Percentiles rank a stretch among this genome's conserved stretches.
Evolutionary conservation across 768 basidiomycete species (phyloP).

Genomic region (Infundibulicybe gibba): DNA sequence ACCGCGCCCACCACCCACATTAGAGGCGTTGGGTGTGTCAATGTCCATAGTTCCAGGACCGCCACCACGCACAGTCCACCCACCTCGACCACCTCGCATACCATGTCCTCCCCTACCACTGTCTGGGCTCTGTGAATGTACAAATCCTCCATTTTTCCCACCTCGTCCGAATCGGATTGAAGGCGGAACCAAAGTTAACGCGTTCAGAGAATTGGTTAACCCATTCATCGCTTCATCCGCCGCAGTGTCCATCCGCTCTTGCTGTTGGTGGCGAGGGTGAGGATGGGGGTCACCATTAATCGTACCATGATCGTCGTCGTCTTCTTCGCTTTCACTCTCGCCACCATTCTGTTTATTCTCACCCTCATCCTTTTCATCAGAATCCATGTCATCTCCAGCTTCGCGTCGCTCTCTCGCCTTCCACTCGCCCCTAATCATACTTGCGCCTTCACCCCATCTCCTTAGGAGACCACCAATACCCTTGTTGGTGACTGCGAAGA

Average conservation of each 20-base stretch:
- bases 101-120: slow-evolving; percentile 2
- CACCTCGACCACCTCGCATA: slow-evolving; percentile 7
- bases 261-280: slow-evolving; percentile 14
- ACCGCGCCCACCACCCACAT: background rate
- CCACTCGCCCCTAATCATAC: slow-evolving; percentile 74
- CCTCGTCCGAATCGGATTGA: slow-evolving; percentile 76
- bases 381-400: slow-evolving; percentile 16
- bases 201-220: slow-evolving; percentile 41
- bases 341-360: slow-evolving; percentile 25
- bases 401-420: slow-evolving; percentile 31
- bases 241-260: slow-evolving; percentile 7
- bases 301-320: slow-evolving; percentile 16
- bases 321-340: slow-evolving; percentile 18
- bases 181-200: slow-evolving; percentile 59
- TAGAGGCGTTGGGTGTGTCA: background rate
- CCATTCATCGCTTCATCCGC: slow-evolving; percentile 35
- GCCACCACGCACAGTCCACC: background rate
- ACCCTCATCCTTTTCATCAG: slow-evolving; percentile 18
- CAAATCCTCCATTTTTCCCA: slow-evolving; percentile 52
- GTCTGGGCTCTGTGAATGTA: slow-evolving; percentile 11
- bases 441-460: slow-evolving; percentile 83
- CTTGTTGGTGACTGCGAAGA: slow-evolving; percentile 89
- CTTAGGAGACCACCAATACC: slow-evolving; percentile 79
- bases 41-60: background rate
- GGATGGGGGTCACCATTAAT: slow-evolving; percentile 1